These are phyloP conservation scores for Syzygium syzygioides DNA, from an alignment of 441 rosid genomes.

Conservation along the genomic window DNA sequence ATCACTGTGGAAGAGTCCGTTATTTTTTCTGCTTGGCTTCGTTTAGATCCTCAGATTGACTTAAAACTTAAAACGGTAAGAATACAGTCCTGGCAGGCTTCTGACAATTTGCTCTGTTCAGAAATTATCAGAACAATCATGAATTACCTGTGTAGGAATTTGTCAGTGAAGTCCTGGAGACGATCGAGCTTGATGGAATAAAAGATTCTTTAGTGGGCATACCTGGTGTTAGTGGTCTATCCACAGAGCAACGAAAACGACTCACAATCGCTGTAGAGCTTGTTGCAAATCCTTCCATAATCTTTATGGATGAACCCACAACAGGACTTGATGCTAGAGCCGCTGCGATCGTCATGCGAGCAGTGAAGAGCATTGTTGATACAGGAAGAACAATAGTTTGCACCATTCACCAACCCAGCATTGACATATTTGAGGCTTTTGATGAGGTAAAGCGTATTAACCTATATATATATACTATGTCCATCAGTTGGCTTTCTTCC, in stretches of 20 bases:
- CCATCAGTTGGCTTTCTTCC: no score
- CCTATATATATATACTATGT: neutral
- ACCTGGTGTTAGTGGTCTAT: slow-evolving; percentile 42
- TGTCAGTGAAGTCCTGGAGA: slow-evolving; percentile 56
- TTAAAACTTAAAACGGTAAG: slow-evolving; percentile 33
- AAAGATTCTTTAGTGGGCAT: slow-evolving; percentile 62
- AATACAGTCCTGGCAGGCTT: neutral
- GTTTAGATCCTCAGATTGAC: slow-evolving; percentile 36
- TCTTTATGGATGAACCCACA: slow-evolving; percentile 79
- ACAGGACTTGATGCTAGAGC: slow-evolving; percentile 68
- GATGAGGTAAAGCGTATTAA: slow-evolving; percentile 36
- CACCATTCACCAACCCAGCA: slow-evolving; percentile 70
- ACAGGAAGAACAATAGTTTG: slow-evolving; percentile 78
- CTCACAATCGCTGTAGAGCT: slow-evolving; percentile 71
- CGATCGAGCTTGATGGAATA: slow-evolving; percentile 52
- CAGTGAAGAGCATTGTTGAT: slow-evolving; percentile 55
- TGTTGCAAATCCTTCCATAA: slow-evolving; percentile 62
- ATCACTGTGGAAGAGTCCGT: slow-evolving; percentile 58
- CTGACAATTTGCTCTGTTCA: neutral
- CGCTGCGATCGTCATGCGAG: slow-evolving; percentile 76
- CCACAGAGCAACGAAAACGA: slow-evolving; percentile 65
- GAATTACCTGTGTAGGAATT: slow-evolving; percentile 28
- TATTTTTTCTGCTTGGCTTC: slow-evolving; percentile 52
- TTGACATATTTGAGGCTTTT: slow-evolving; percentile 67
- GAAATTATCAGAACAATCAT: neutral